phyloP scores from a whole-genome alignment of 805 yeast genomes.

The Saccharomycopsis sp. region DNA sequence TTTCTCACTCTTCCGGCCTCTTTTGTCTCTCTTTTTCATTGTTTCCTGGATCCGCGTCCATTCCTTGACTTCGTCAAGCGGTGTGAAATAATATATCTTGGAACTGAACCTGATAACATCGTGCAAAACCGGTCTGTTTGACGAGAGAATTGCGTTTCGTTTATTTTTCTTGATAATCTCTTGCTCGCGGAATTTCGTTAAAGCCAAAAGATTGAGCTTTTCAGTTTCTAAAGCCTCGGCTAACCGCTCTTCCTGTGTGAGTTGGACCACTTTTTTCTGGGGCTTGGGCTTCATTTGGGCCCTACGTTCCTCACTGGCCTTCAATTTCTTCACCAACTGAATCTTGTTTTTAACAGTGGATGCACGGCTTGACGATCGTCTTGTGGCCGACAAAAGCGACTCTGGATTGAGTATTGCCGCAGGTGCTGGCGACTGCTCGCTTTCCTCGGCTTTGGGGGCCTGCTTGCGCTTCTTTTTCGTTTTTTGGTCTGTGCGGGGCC shows the following conservation, averaged over 20 bases:
- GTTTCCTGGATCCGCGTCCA: constrained; percentile 36
- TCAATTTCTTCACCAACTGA: constrained; percentile 67
- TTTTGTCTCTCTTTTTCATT: constrained; percentile 38
- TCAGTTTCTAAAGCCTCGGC: constrained; percentile 89
- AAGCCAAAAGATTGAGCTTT: constrained; percentile 60
- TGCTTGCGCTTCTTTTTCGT: constrained; percentile 14
- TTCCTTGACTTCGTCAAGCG: constrained; percentile 54
- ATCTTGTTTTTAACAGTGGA: constrained; percentile 75
- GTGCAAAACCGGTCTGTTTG: constrained; percentile 53
- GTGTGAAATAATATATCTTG: constrained; percentile 46
- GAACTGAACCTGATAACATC: constrained; percentile 52
- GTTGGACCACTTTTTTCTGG: constrained; percentile 24
- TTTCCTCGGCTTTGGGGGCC: constrained; percentile 28
- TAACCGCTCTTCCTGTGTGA: constrained; percentile 65
- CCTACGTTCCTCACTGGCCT: constrained; percentile 60
- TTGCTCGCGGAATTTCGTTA: constrained; percentile 74
- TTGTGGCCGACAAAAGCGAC: constrained; percentile 41
- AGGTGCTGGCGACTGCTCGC: constrained; percentile 17
- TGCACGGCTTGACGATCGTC: constrained; percentile 72
- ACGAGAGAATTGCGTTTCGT: constrained; percentile 65
- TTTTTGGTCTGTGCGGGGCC: neutral
- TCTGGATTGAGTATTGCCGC: constrained; percentile 31
- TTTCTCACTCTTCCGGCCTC: constrained; percentile 37
- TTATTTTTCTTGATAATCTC: constrained; percentile 74
- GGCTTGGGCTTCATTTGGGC: constrained; percentile 33